These are phyloP conservation scores for Kodamaea hsintzibuensis DNA, from an alignment of 805 yeast genomes.

Conservation along the genomic window DNA sequence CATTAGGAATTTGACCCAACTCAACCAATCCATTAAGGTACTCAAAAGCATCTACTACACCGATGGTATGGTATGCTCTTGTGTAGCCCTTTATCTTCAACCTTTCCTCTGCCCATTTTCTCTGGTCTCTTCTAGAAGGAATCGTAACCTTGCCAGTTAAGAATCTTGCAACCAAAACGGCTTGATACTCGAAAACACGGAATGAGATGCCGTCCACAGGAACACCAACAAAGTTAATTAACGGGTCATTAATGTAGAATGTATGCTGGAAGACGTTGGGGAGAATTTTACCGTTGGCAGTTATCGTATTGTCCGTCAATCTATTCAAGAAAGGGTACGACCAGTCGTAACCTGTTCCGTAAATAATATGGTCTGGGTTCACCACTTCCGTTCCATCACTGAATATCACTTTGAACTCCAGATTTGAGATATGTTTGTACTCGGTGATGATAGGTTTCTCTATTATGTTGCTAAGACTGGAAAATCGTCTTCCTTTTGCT, in stretches of 20 bases:
- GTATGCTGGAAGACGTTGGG: constrained; percentile 60
- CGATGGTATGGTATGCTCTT: constrained; percentile 44
- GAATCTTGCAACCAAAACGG: constrained; percentile 61
- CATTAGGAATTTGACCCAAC: constrained; percentile 20
- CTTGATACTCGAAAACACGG: constrained; percentile 62
- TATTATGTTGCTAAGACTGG: constrained; percentile 10
- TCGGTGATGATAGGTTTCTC: constrained; percentile 26
- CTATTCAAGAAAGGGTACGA: constrained; percentile 58
- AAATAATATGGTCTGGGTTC: constrained; percentile 58
- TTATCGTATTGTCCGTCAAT: constrained; percentile 32
- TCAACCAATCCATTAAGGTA: constrained; percentile 16
- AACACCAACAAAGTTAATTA: constrained; percentile 61
- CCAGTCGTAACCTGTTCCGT: constrained; percentile 76
- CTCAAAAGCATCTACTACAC: constrained; percentile 16
- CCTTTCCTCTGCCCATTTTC: constrained; percentile 39
- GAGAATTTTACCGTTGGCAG: constrained; percentile 25
- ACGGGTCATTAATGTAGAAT: constrained; percentile 58
- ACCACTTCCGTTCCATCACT: constrained; percentile 47
- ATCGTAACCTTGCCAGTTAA: constrained; percentile 54
- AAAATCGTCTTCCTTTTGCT: constrained; percentile 3
- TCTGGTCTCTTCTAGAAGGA: constrained; percentile 52
- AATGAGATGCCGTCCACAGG: constrained; percentile 65
- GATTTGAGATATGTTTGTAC: constrained; percentile 19
- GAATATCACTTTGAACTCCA: constrained; percentile 41
- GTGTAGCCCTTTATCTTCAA: constrained; percentile 42